Percentiles rank a stretch among this genome's conserved stretches.
Conservation (phyloP, 2,329 filamentous ascomycete genomes). For the Rhynchosporium agropyri region DNA sequence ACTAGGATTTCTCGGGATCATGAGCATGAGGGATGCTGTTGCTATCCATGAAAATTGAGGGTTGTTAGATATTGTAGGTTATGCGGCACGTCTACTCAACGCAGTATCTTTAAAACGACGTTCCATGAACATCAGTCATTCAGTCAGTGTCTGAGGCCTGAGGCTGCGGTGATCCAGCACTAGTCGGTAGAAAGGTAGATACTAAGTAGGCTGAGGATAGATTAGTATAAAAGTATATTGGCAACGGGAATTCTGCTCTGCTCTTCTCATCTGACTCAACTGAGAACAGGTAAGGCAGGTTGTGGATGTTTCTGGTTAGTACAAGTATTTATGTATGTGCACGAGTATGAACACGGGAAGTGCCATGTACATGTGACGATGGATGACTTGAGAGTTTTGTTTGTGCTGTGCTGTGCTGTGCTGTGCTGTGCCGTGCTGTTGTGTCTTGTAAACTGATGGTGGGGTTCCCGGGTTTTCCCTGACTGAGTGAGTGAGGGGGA, state of each 20-base stretch:
- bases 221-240: not conserved
- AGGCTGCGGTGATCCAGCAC: not conserved
- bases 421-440: not conserved
- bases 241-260: slow-evolving; percentile 9
- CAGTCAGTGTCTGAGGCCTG: slow-evolving; percentile 1
- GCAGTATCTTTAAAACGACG: slow-evolving; percentile 9
- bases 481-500: not conserved
- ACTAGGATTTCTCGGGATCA: not conserved
- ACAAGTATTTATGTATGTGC: not conserved
- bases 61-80: not conserved
- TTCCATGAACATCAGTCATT: slow-evolving; percentile 8
- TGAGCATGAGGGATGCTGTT: slow-evolving; percentile 5
- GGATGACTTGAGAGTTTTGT: not conserved
- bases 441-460: not conserved
- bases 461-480: not conserved
- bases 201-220: too few species aligned
- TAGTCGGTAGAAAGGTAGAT: too few species aligned
- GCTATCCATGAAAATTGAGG: not conserved
- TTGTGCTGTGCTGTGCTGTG: not conserved
- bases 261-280: not conserved
- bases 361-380: too few species aligned
- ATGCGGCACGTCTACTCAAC: slow-evolving; percentile 11
- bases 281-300: not conserved
- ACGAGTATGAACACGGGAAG: not conserved
- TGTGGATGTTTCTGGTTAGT: not conserved